Percentiles rank a stretch among this genome's conserved stretches.
Evolutionary conservation across 2,329 filamentous ascomycete species (phyloP).

Genomic region (Ophiocordyceps sinensis): DNA sequence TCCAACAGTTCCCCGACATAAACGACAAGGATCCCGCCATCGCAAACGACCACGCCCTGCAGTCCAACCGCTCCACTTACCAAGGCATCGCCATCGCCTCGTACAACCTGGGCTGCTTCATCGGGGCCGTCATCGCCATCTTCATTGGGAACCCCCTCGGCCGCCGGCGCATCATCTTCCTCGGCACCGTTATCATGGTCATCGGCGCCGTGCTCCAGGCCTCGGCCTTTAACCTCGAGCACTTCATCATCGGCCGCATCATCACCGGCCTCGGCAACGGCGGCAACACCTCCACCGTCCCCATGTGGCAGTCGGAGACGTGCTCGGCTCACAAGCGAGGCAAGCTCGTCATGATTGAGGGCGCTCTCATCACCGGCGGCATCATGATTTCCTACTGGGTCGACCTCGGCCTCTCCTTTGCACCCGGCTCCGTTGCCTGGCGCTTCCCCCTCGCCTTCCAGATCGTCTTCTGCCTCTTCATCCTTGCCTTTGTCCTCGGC

Average conservation of each 20-base stretch:
- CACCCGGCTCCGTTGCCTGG: conserved; percentile 28
- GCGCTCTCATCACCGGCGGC: conserved; percentile 40
- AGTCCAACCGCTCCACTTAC: conserved; percentile 30
- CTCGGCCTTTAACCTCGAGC: conserved; percentile 36
- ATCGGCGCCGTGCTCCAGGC: conserved; percentile 45
- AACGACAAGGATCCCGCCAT: conserved; percentile 25
- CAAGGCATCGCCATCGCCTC: conserved; percentile 40
- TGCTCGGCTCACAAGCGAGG: conserved; percentile 42
- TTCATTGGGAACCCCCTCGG: conserved; percentile 51
- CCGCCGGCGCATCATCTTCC: conserved; percentile 42
- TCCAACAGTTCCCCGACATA: conserved; percentile 39
- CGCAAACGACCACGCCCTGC: conserved; percentile 9
- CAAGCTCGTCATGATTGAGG: conserved; percentile 47
- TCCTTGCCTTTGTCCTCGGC: conserved; percentile 35
- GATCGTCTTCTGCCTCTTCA: conserved; percentile 43
- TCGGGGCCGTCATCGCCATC: conserved; percentile 50
- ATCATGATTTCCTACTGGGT: conserved; percentile 47
- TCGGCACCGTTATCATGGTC: conserved; percentile 42
- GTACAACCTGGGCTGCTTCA: conserved; percentile 47
- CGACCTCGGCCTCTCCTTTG: conserved; percentile 41
- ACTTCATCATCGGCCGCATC: conserved; percentile 44
- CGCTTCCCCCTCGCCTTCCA: conserved; percentile 43
- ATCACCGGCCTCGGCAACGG: conserved; percentile 45
- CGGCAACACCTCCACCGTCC: conserved; percentile 39
- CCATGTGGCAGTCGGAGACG: conserved; percentile 47